phyloP scores from a whole-genome alignment of 495 filamentous ascomycete genomes.

The Sordaria brevicollis region DNA sequence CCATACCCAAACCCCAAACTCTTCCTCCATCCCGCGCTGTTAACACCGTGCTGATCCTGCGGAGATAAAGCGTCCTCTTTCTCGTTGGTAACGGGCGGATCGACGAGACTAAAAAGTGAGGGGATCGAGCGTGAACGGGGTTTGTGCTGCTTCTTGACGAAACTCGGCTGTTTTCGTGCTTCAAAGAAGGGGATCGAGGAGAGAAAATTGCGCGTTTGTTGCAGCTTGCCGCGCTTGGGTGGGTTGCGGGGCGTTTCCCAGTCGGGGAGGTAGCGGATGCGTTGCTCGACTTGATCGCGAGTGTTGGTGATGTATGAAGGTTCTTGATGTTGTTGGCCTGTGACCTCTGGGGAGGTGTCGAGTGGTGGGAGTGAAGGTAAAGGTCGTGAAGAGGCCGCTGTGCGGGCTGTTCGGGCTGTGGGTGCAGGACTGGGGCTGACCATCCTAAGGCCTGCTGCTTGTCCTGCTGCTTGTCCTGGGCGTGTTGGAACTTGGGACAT shows the following conservation, averaged over 20 bases:
- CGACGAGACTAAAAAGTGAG: background rate
- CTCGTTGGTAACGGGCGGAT: background rate
- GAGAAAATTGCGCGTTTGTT: background rate
- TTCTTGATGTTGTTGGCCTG: background rate
- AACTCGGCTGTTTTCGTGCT: background rate
- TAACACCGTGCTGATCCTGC: background rate
- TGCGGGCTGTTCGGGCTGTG: too few species aligned
- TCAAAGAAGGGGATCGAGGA: background rate
- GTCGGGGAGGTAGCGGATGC: constrained; percentile 20
- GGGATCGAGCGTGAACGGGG: background rate
- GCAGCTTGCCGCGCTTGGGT: constrained; percentile 18
- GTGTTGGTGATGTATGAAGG: background rate
- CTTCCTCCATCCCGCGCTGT: background rate
- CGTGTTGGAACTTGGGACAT: background rate
- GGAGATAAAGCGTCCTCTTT: background rate
- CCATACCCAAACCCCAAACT: background rate
- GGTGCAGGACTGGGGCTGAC: background rate
- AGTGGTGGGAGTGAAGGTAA: background rate
- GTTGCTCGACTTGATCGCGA: background rate
- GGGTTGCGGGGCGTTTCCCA: constrained; percentile 29
- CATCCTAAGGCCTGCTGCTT: background rate
- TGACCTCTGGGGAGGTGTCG: background rate
- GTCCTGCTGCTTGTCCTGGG: background rate
- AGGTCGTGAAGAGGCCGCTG: background rate
- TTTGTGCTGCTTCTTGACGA: background rate